Percentiles rank a stretch among this genome's conserved stretches.
Evolutionary conservation across 2,329 filamentous ascomycete genomes (phyloP).

Genomic region (Fusarium luffae): DNA sequence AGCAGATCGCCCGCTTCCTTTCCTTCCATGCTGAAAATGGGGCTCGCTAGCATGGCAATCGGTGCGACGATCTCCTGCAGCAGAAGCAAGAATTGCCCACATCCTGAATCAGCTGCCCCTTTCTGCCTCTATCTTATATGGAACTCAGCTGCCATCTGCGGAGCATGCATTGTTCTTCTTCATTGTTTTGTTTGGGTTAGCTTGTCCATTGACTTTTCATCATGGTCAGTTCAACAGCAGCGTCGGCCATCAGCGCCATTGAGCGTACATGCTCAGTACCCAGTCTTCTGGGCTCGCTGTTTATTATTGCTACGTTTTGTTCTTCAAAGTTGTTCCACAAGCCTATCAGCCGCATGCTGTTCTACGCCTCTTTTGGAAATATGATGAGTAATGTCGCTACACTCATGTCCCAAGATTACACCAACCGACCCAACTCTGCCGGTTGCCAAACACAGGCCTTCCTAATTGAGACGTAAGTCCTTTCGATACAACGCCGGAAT

Average conservation of each 20-base stretch:
- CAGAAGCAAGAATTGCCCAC: neutral
- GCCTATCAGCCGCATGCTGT: slow-evolving; percentile 16
- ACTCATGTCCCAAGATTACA: slow-evolving; percentile 3
- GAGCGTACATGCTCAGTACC: slow-evolving; percentile 17
- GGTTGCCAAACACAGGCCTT: slow-evolving; percentile 16
- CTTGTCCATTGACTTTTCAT: neutral
- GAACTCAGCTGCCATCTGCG: neutral
- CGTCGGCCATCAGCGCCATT: slow-evolving; percentile 7
- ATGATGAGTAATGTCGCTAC: slow-evolving; percentile 25
- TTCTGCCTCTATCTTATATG: neutral
- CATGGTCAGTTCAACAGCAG: slow-evolving; percentile 1
- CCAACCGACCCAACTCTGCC: neutral
- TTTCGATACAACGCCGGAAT: too few species aligned
- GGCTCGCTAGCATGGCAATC: neutral
- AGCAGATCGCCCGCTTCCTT: neutral
- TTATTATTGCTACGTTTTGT: slow-evolving; percentile 7
- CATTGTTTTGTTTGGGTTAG: neutral
- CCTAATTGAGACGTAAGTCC: slow-evolving; percentile 11
- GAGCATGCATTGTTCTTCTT: neutral
- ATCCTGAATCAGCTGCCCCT: neutral
- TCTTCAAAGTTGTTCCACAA: slow-evolving; percentile 16
- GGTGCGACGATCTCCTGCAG: neutral
- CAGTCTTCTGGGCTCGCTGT: slow-evolving; percentile 10
- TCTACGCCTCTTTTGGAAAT: slow-evolving; percentile 15
- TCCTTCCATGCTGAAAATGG: neutral